Base-by-base conservation (phyloP, 306 rosid species). In the Cicer judaicum region DNA sequence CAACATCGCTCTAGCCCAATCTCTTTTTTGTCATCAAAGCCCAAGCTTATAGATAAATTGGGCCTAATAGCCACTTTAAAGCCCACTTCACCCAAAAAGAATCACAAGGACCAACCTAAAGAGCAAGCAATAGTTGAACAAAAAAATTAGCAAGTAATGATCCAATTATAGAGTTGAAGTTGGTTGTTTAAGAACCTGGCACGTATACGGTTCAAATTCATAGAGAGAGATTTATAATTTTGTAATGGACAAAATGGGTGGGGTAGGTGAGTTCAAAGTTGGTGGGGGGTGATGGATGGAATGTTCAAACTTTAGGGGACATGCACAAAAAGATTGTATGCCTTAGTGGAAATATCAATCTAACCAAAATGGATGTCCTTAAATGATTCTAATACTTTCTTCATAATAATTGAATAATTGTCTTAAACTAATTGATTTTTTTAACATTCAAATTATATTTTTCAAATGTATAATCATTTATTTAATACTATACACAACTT, bases 291-390 rank as follows among this genome's bases (percentile, higher is more conserved):
- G 83, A 81, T 81, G 62, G 64, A 67, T 74, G 56, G 64, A 21
- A 68, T 87, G 91, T 61, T 82, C 50, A 82, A 80, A 75, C 90
- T 84, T 89, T 84, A 84, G 86, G 89, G 55, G 84, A 84, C 95
- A 84, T 78, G 12, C 61, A 46, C 75, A 61, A 79, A 85, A 74
- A 78, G 57, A 70, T 70, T 80, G 85, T 79, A 66, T 29, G 19
- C 76, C 75, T 64, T 39, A 44, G 76, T 81, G 84, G 75, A 80
- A 65, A 74, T 85, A 77, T 47, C 81, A 72, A 72, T 50, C 65
- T 39, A 76, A 63, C 77, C 73, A 67, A 70, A 82, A 63, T 69
- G 84, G 68, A 80, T 70, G 72, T 73, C 41, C 64, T 72, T 21
- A 65, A 76, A 67, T 59, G 63, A 67, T 61, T 60, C 43, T 6